Evolutionary conservation across 2,329 filamentous ascomycete species (phyloP).

Genomic region (Penicillium polonicum): DNA sequence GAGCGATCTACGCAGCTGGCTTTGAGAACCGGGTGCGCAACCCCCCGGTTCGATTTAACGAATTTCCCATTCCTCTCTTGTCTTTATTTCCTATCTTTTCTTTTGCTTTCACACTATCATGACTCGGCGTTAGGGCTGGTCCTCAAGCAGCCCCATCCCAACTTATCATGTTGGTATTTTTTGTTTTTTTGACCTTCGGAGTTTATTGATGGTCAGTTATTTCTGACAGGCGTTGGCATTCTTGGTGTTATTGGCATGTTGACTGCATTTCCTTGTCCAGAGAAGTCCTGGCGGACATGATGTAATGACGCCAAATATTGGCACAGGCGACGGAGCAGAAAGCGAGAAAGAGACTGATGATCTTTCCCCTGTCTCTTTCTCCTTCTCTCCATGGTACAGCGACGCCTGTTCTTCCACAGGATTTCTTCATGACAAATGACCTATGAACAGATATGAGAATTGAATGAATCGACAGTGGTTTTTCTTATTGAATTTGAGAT

Average conservation of each 20-base stretch:
- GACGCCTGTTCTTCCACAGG: conserved; percentile 21
- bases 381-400: conserved; percentile 18
- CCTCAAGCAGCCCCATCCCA: conserved; percentile 3
- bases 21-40: conserved; percentile 26
- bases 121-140: conserved; percentile 23
- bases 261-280: conserved; percentile 17
- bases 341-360: background rate
- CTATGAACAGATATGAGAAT: conserved; percentile 29
- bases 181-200: conserved; percentile 13
- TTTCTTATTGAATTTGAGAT: background rate
- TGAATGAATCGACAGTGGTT: conserved; percentile 17
- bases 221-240: conserved; percentile 24
- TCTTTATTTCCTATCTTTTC: conserved; percentile 14
- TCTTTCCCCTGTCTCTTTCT: background rate
- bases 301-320: conserved; percentile 24
- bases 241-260: conserved; percentile 19
- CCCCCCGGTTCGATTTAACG: conserved; percentile 1
- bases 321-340: conserved; percentile 19
- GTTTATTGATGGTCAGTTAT: conserved; percentile 11
- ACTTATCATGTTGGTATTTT: conserved; percentile 10
- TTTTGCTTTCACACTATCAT: conserved; percentile 23
- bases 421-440: conserved; percentile 24
- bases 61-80: conserved; percentile 15
- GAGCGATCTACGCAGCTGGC: conserved; percentile 38
- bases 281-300: conserved; percentile 20